These are phyloP conservation scores for Exserohilum rostratum DNA, from an alignment of 2,329 filamentous ascomycete genomes.

Conservation along the genomic window DNA sequence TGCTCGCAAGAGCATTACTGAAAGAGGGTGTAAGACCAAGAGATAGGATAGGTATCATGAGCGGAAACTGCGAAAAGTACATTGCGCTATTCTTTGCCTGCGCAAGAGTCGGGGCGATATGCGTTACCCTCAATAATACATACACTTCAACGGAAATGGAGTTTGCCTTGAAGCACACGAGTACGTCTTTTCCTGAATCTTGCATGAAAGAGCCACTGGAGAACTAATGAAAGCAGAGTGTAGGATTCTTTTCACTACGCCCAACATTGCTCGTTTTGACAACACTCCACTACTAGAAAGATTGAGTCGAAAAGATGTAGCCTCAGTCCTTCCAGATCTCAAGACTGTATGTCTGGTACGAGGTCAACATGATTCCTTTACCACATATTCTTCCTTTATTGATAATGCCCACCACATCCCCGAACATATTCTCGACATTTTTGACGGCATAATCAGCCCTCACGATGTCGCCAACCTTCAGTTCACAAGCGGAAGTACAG, in stretches of 20 bases:
- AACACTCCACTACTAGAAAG: constrained; percentile 63
- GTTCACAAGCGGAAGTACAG: constrained; percentile 49
- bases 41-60: constrained; percentile 77
- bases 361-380: constrained; percentile 54
- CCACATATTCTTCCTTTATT: constrained; percentile 66
- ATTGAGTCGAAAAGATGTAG: constrained; percentile 29
- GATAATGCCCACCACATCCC: constrained; percentile 36
- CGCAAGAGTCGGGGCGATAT: constrained; percentile 55
- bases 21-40: constrained; percentile 70
- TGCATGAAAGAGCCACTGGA: background rate
- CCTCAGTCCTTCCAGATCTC: constrained; percentile 33
- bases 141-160: constrained; percentile 76
- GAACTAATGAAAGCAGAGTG: constrained; percentile 58
- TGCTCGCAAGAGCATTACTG: constrained; percentile 58
- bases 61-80: constrained; percentile 65
- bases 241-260: constrained; percentile 75
- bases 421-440: constrained; percentile 43
- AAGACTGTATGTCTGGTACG: constrained; percentile 42
- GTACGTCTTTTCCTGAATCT: constrained; percentile 50
- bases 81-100: constrained; percentile 74
- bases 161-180: constrained; percentile 73
- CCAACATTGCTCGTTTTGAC: constrained; percentile 69
- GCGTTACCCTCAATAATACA: constrained; percentile 83
- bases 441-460: constrained; percentile 43
- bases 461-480: constrained; percentile 47